Percentiles rank a stretch among this genome's conserved stretches.
Evolutionary conservation across 176 grass and related monocot species (phyloP).

Genomic region (Juncus inflexus): DNA sequence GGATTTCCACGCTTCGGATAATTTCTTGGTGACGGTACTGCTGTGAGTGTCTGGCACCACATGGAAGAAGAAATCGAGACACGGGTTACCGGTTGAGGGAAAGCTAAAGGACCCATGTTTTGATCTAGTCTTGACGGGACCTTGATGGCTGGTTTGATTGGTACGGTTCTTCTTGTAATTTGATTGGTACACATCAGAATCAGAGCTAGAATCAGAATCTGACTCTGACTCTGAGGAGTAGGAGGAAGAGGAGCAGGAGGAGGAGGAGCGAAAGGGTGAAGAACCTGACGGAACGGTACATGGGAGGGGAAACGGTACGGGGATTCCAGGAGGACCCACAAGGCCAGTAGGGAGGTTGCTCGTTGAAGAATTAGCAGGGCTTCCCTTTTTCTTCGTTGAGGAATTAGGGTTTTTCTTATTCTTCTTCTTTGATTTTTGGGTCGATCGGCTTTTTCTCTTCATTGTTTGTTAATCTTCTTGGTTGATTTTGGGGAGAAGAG

Average conservation of each 20-base stretch:
- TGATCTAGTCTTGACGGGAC: slow-evolving; percentile 20
- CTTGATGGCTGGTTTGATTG: background rate
- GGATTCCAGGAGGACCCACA: slow-evolving; percentile 12
- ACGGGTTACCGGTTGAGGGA: slow-evolving; percentile 20
- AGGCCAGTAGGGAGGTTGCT: background rate
- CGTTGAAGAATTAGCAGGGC: too few relatives aligned
- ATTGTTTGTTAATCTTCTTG: too few relatives aligned
- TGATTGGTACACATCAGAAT: background rate
- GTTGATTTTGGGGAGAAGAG: too few relatives aligned
- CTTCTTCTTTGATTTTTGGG: too few relatives aligned
- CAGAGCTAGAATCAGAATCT: background rate
- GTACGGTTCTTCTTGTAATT: background rate
- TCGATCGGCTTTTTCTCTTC: too few relatives aligned
- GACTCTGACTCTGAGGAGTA: background rate
- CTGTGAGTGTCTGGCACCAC: slow-evolving; percentile 25
- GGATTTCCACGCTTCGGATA: slow-evolving; percentile 27
- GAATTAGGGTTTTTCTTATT: too few relatives aligned
- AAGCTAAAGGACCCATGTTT: slow-evolving; percentile 12
- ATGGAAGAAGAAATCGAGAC: slow-evolving; percentile 45
- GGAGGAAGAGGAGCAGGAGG: too few relatives aligned
- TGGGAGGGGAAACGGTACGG: background rate
- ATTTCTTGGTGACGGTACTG: slow-evolving; percentile 3
- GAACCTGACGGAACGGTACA: too few relatives aligned
- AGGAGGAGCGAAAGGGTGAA: too few relatives aligned
- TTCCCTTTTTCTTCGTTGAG: too few relatives aligned